Evolutionary conservation across 2,329 filamentous ascomycete genomes (phyloP).

Genomic region (Daldinia eschscholtzii): DNA sequence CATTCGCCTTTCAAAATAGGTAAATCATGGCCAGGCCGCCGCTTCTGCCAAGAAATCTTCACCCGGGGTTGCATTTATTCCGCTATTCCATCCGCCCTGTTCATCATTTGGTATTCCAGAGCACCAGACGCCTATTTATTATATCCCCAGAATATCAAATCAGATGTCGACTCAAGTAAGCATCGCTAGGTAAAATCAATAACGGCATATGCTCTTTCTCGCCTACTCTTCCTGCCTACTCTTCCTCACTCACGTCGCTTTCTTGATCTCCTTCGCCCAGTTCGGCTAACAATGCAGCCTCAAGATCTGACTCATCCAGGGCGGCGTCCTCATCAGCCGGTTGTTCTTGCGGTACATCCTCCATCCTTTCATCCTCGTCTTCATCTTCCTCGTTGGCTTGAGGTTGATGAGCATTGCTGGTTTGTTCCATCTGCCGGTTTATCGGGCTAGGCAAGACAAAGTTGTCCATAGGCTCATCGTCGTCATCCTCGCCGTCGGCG

Average conservation of each 20-base stretch:
- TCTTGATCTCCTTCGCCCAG: slow-evolving; percentile 45
- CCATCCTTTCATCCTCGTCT: slow-evolving; percentile 53
- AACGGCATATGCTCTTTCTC: background rate
- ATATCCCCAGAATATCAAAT: slow-evolving; percentile 16
- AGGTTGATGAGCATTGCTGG: slow-evolving; percentile 40
- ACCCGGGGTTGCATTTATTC: slow-evolving; percentile 12
- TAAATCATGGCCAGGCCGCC: slow-evolving; percentile 5
- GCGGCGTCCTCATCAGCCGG: slow-evolving; percentile 48
- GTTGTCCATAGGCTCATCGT: slow-evolving; percentile 56
- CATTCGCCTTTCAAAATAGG: background rate
- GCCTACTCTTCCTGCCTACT: slow-evolving; percentile 51
- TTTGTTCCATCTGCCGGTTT: slow-evolving; percentile 54
- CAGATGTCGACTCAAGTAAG: slow-evolving; percentile 9
- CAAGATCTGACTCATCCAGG: slow-evolving; percentile 50
- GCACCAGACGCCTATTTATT: slow-evolving; percentile 29
- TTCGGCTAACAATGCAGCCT: slow-evolving; percentile 50
- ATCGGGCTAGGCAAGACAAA: slow-evolving; percentile 69
- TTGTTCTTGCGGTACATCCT: slow-evolving; percentile 49
- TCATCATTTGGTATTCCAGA: slow-evolving; percentile 35
- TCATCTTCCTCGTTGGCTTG: slow-evolving; percentile 51
- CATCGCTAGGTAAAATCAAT: slow-evolving; percentile 14
- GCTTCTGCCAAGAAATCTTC: slow-evolving; percentile 13
- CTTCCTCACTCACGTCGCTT: slow-evolving; percentile 53
- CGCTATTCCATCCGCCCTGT: slow-evolving; percentile 13
- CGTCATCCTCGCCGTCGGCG: slow-evolving; percentile 63